phyloP scores from a whole-genome alignment of 495 filamentous ascomycete genomes.

The Aspergillus olivimuriae region DNA sequence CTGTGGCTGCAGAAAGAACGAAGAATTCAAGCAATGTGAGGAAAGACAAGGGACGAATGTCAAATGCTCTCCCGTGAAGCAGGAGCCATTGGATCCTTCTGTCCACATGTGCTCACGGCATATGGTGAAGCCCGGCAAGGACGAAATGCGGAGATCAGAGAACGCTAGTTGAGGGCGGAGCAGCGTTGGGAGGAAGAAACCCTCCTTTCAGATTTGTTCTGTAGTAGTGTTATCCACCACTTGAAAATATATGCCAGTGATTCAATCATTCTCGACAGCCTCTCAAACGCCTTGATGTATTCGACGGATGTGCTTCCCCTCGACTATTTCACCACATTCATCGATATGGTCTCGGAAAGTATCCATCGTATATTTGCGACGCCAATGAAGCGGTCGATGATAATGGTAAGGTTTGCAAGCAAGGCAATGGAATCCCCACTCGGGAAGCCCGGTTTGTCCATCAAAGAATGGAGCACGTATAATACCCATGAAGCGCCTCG shows the following conservation, averaged over 20 bases:
- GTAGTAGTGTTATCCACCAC: too few relatives aligned
- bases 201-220: too few relatives aligned
- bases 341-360: constrained; percentile 13
- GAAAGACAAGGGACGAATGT: constrained; percentile 10
- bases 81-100: constrained; percentile 1
- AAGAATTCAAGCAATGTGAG: constrained; percentile 13
- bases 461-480: constrained; percentile 14
- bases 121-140: constrained; percentile 14
- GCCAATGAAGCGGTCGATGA: constrained; percentile 13
- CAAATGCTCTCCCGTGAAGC: constrained; percentile 4
- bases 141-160: constrained; percentile 5
- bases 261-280: not conserved
- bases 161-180: not conserved
- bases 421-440: constrained; percentile 20
- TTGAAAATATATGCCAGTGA: not conserved
- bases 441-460: not conserved
- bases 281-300: not conserved
- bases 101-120: constrained; percentile 11
- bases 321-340: constrained; percentile 16
- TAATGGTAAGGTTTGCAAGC: constrained; percentile 15
- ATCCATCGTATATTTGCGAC: constrained; percentile 14
- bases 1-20: constrained; percentile 14
- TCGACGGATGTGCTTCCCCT: constrained; percentile 9
- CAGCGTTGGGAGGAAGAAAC: not conserved
- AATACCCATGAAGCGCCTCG: constrained; percentile 19